These are phyloP conservation scores for Fusarium decemcellulare DNA, from an alignment of 2,329 filamentous ascomycete species.

Conservation along the genomic window DNA sequence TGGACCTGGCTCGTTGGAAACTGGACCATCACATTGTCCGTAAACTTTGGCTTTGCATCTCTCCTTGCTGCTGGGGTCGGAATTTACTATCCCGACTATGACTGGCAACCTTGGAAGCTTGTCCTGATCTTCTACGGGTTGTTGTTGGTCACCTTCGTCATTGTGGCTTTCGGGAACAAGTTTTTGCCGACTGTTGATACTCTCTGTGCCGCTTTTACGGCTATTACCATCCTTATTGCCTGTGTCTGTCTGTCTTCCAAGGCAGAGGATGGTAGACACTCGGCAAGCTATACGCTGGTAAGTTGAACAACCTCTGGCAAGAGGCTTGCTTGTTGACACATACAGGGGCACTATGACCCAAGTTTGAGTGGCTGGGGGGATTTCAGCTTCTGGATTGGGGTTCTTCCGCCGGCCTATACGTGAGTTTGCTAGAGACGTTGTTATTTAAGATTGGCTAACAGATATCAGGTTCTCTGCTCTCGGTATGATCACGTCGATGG, in stretches of 20 bases:
- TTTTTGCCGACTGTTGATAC: slow-evolving; percentile 78
- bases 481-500: slow-evolving; percentile 68
- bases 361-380: slow-evolving; percentile 79
- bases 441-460: not conserved
- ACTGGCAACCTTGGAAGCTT: slow-evolving; percentile 76
- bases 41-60: slow-evolving; percentile 77
- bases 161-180: slow-evolving; percentile 74
- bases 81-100: slow-evolving; percentile 72
- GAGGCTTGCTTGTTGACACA: not conserved
- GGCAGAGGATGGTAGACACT: slow-evolving; percentile 71
- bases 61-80: slow-evolving; percentile 77
- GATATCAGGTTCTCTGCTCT: slow-evolving; percentile 57
- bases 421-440: not conserved
- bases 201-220: slow-evolving; percentile 78
- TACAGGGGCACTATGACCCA: slow-evolving; percentile 73
- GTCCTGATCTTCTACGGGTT: slow-evolving; percentile 81
- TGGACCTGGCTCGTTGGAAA: slow-evolving; percentile 83
- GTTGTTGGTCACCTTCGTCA: slow-evolving; percentile 72
- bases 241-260: slow-evolving; percentile 68
- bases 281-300: slow-evolving; percentile 54
- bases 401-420: slow-evolving; percentile 61
- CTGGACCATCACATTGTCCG: slow-evolving; percentile 78
- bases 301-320: not conserved
- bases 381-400: slow-evolving; percentile 69
- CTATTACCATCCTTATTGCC: slow-evolving; percentile 78